Percentiles rank a stretch among this genome's conserved stretches.
These are phyloP conservation scores for Auriscalpium vulgare DNA, from an alignment of 768 basidiomycete species.

Conservation along the genomic window DNA sequence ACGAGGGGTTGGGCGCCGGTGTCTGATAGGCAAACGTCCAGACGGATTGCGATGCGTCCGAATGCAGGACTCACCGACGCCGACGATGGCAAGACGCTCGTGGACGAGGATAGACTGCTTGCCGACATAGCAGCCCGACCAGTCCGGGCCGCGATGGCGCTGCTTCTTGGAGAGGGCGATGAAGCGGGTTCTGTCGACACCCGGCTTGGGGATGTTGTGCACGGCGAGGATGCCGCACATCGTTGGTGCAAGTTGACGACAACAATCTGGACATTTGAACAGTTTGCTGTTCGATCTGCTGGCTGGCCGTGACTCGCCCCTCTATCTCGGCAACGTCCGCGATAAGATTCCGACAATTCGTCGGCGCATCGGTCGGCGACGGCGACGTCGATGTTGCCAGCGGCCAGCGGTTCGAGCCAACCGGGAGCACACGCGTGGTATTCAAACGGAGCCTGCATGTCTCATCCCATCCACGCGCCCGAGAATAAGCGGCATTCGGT, in stretches of 20 bases:
- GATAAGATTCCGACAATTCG: no score
- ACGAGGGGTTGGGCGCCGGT: slow-evolving; percentile 93
- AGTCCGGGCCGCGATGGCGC: slow-evolving; percentile 94
- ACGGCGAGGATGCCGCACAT: slow-evolving; percentile 95
- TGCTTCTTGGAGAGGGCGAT: slow-evolving; percentile 85
- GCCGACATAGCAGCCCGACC: slow-evolving; percentile 93
- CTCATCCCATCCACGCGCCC: no score
- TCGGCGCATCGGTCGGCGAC: no score
- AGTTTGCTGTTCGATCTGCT: slow-evolving; percentile 1
- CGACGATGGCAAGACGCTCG: slow-evolving; percentile 95
- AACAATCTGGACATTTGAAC: neutral
- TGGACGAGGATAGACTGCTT: slow-evolving; percentile 80
- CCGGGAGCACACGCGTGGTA: no score
- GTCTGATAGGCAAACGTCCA: slow-evolving; percentile 39
- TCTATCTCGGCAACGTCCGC: neutral
- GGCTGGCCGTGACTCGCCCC: slow-evolving; percentile 4
- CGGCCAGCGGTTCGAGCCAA: no score
- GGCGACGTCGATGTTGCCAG: no score
- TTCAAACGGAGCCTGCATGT: no score
- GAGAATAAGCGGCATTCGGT: no score
- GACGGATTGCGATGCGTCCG: neutral
- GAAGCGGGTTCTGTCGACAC: slow-evolving; percentile 58
- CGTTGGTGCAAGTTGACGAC: slow-evolving; percentile 3
- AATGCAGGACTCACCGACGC: slow-evolving; percentile 64
- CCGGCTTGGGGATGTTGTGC: slow-evolving; percentile 70